Evolutionary conservation across 352 stramenopile genomes (phyloP).

Genomic region (Pseudoperonospora humuli): DNA sequence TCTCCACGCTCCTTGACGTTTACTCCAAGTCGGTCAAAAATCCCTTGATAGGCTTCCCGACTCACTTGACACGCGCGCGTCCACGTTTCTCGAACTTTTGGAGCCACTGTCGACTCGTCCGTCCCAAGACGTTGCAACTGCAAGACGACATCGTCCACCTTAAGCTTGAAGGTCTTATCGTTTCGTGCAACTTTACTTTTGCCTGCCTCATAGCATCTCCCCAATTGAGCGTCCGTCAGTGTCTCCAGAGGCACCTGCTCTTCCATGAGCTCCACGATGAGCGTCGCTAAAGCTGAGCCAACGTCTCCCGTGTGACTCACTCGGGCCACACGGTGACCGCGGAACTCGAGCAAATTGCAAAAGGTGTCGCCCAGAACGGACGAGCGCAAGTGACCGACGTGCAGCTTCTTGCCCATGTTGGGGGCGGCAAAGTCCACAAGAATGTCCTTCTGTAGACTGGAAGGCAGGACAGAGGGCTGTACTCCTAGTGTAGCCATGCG

Average conservation of each 20-base stretch:
- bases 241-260: conserved; percentile 35
- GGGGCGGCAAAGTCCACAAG: conserved; percentile 79
- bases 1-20: conserved; percentile 61
- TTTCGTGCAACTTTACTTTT: conserved; percentile 22
- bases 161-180: conserved; percentile 36
- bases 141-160: conserved; percentile 62
- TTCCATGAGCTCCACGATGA: conserved; percentile 65
- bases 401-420: conserved; percentile 82
- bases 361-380: conserved; percentile 76
- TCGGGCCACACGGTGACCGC: conserved; percentile 54
- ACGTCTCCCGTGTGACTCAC: conserved; percentile 78
- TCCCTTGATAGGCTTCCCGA: conserved; percentile 48
- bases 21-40: conserved; percentile 64
- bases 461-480: conserved; percentile 11
- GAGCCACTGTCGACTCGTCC: conserved; percentile 22
- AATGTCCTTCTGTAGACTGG: conserved; percentile 24
- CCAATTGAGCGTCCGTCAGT: conserved; percentile 53
- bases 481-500: conserved; percentile 53
- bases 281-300: conserved; percentile 65
- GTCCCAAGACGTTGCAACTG: conserved; percentile 54
- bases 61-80: conserved; percentile 60
- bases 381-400: conserved; percentile 75
- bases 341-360: conserved; percentile 76
- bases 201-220: conserved; percentile 59
- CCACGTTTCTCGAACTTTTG: conserved; percentile 42